A percentile compares a stretch with the other conserved stretches of the same genome.
phyloP scores from a whole-genome alignment of 2,329 filamentous ascomycete species.

The Apiospora pterosperma region DNA sequence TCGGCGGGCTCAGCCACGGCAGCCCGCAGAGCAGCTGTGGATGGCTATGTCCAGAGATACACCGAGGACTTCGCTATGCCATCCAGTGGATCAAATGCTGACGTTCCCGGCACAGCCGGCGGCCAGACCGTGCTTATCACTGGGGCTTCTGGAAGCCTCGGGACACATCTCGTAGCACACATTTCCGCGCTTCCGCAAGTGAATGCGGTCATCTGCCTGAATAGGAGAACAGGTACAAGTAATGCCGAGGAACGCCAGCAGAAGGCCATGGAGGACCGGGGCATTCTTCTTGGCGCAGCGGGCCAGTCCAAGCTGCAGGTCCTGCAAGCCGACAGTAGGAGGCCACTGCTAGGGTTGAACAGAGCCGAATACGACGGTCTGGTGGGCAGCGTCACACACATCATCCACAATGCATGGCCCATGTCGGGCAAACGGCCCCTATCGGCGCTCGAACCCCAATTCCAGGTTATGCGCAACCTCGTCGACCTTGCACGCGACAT shows the following conservation, averaged over 20 bases:
- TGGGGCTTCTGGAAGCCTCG: conserved; percentile 36
- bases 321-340: conserved; percentile 36
- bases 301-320: conserved; percentile 41
- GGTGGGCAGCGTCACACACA: conserved; percentile 38
- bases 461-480: conserved; percentile 43
- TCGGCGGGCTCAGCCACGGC: neutral
- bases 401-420: conserved; percentile 50
- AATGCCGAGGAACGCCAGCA: conserved; percentile 14
- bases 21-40: conserved; percentile 10
- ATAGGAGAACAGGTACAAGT: no score
- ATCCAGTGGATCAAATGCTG: no score
- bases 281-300: conserved; percentile 7
- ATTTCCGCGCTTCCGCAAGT: conserved; percentile 24
- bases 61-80: conserved; percentile 6
- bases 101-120: conserved; percentile 22
- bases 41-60: conserved; percentile 11
- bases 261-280: conserved; percentile 11
- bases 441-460: conserved; percentile 37
- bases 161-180: conserved; percentile 30
- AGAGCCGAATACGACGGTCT: conserved; percentile 34
- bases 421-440: conserved; percentile 41
- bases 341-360: conserved; percentile 39
- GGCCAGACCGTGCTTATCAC: conserved; percentile 33
- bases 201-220: conserved; percentile 39
- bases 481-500: conserved; percentile 37